Conservation (phyloP, 495 filamentous ascomycete genomes). For the Arthonia radiata region DNA sequence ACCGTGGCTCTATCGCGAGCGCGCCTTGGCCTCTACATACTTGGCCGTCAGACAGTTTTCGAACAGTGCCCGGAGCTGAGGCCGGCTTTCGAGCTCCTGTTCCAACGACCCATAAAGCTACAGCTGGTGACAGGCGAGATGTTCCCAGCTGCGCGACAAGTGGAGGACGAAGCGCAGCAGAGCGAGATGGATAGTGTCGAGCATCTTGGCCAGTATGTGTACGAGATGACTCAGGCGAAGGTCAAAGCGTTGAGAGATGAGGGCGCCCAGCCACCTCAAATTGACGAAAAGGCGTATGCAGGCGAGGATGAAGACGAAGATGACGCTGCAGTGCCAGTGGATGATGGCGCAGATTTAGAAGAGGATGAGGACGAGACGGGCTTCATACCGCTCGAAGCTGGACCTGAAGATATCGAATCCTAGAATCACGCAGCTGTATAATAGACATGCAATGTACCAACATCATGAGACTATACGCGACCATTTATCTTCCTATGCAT, state of each 20-base stretch:
- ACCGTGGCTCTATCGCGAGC: conserved; percentile 94
- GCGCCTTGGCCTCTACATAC: conserved; percentile 73
- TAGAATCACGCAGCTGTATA: no score
- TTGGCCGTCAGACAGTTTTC: conserved; percentile 75
- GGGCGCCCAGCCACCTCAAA: conserved; percentile 5
- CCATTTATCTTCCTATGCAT: no score
- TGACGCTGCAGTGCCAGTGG: conserved; percentile 11
- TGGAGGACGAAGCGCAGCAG: conserved; percentile 21
- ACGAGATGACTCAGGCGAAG: conserved; percentile 81
- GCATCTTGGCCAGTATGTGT: conserved; percentile 91
- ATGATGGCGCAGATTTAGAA: conserved; percentile 1
- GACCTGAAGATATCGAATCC: no score
- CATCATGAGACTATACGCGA: no score
- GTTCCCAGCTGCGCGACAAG: conserved; percentile 35
- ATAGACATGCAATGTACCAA: no score
- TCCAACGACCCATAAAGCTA: conserved; percentile 49
- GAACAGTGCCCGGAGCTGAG: conserved; percentile 70
- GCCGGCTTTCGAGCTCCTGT: conserved; percentile 57
- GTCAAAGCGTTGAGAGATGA: conserved; percentile 34
- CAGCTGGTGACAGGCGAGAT: conserved; percentile 63
- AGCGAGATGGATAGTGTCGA: conserved; percentile 70
- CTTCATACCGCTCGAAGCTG: no score
- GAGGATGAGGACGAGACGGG: no score
- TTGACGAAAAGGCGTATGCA: conserved; percentile 1
- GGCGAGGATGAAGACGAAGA: conserved; percentile 6